Evolutionary conservation across 441 rosid species (phyloP), one percentile per base, ranked within the genome.

Genomic region (Pelargonium myrrhifolium): DNA sequence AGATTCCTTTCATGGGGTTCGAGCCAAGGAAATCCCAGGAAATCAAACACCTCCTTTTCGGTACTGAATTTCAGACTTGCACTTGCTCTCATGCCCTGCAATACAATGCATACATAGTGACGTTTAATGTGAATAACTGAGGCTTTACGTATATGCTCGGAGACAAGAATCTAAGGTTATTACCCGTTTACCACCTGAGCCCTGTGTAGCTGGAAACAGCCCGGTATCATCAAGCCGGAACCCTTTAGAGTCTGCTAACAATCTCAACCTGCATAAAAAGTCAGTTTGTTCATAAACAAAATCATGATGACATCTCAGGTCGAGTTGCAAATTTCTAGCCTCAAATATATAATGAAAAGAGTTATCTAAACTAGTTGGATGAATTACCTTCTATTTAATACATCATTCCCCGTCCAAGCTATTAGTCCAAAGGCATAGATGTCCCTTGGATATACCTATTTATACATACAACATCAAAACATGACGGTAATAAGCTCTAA

Each of bases 351-450:
- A 22, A 43, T 24, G 12, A 18, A 3, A 20, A 42, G 8, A 40
- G 40, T 62, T 20, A 35, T 42, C 11, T 28, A 17, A 17, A 28
- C 20, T 4, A 14, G n/a, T n/a, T n/a, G 14, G 3, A 17, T 21
- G 58, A 66, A 51, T 60, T 76, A 86, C 98, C 97, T 85, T 74
- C 98, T 80, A 80, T 93, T 93, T 60, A 93, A 72, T 51, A 89
- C 90, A 53, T 90, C 97, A 80, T 90, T 88, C 42, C 97, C 98
- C 10, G 97, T 93, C 98, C 98, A 90, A 4, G 95, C 87, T 82
- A 93, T 78, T 68, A 93, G 81, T 76, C 98, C 97, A 71, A 86
- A 91, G 11, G 96, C 95, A 77, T 91, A 77, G 60, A 89, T 91
- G 70, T 87, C 93, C 82, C 83, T 86, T 17, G 99, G 99, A 82